Percentiles rank a stretch among this genome's conserved stretches.
Conservation (phyloP, 1,284 basidiomycete species). For the Flammula alnicola region DNA sequence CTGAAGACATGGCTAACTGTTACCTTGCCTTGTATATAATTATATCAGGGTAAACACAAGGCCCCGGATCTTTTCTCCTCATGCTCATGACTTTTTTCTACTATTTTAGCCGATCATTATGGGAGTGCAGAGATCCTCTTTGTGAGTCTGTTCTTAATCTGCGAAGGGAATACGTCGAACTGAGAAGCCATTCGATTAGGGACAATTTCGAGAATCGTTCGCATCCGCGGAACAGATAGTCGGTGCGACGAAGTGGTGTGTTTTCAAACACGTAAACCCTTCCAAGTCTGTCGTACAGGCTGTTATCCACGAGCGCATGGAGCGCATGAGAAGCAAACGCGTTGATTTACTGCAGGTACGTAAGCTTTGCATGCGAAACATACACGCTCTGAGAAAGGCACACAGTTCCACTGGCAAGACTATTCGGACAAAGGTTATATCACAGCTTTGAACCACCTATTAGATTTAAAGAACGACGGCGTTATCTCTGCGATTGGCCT, state of each 20-base stretch:
- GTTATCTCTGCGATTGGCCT: slow-evolving; percentile 71
- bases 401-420: slow-evolving; percentile 82
- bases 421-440: slow-evolving; percentile 75
- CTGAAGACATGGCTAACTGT: neutral
- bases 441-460: slow-evolving; percentile 60
- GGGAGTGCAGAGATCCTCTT: slow-evolving; percentile 80
- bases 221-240: slow-evolving; percentile 50
- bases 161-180: slow-evolving; percentile 6
- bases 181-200: slow-evolving; percentile 46
- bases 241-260: slow-evolving; percentile 84
- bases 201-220: slow-evolving; percentile 62
- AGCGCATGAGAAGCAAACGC: slow-evolving; percentile 46
- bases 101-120: slow-evolving; percentile 78
- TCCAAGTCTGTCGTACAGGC: slow-evolving; percentile 62
- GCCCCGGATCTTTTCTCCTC: slow-evolving; percentile 6
- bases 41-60: slow-evolving; percentile 30
- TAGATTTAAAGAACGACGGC: slow-evolving; percentile 62
- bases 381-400: slow-evolving; percentile 7
- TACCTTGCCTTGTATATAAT: slow-evolving; percentile 1
- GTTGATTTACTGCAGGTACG: slow-evolving; percentile 64
- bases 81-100: slow-evolving; percentile 7
- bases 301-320: slow-evolving; percentile 72
- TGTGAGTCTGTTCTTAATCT: slow-evolving; percentile 50
- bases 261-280: slow-evolving; percentile 62
- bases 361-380: neutral